phyloP scores from a whole-genome alignment of 1,139 yeast species.

The Scheffersomyces cryptocercus region DNA sequence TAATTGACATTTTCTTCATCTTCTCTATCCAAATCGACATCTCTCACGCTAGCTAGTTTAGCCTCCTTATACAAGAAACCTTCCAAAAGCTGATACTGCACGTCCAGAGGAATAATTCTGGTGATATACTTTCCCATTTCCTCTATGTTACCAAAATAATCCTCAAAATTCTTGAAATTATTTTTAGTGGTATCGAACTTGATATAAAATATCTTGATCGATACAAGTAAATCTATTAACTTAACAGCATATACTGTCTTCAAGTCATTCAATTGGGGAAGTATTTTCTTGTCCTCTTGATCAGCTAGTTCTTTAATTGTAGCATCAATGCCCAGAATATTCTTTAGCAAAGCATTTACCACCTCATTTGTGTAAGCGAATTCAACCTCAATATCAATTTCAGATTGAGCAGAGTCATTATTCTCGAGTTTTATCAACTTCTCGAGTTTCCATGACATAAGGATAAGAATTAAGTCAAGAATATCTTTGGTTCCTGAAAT shows the following conservation, averaged over 20 bases:
- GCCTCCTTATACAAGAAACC: conserved; percentile 39
- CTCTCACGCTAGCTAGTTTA: conserved; percentile 23
- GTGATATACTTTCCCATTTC: conserved; percentile 12
- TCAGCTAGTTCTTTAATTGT: conserved; percentile 1
- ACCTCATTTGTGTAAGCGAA: neutral
- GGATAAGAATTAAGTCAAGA: conserved; percentile 27
- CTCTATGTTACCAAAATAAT: conserved; percentile 22
- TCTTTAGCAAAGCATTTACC: neutral
- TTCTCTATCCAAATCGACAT: conserved; percentile 50
- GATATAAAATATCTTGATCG: conserved; percentile 35
- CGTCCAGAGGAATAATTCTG: conserved; percentile 18
- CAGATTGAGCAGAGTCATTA: conserved; percentile 12
- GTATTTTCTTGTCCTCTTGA: conserved; percentile 5
- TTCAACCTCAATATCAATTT: conserved; percentile 18
- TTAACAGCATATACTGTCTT: conserved; percentile 26
- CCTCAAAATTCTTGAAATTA: conserved; percentile 27
- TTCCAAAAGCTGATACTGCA: conserved; percentile 28
- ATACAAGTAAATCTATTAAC: conserved; percentile 32
- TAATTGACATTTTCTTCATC: conserved; percentile 62
- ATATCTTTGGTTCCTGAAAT: conserved; percentile 15
- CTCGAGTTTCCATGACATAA: conserved; percentile 39
- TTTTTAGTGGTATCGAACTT: conserved; percentile 25
- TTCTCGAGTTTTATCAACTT: conserved; percentile 23
- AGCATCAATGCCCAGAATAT: neutral
- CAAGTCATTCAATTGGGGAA: conserved; percentile 21